Evolutionary conservation across 2,329 filamentous ascomycete genomes (phyloP), one percentile per base, ranked within the genome.

Genomic region (Alternaria atra): DNA sequence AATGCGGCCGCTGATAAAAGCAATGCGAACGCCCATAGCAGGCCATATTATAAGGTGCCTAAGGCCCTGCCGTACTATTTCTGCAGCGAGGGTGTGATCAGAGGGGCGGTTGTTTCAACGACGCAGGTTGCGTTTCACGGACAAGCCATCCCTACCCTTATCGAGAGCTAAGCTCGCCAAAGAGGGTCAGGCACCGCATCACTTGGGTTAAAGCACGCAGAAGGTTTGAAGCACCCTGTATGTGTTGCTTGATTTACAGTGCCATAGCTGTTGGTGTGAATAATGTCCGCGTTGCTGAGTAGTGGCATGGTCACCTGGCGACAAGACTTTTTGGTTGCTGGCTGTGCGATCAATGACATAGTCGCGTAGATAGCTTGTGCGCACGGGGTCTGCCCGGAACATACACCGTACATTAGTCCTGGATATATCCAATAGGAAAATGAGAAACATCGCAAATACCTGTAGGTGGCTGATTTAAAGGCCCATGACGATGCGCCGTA

Each of bases 51-150:
- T 72, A 69, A 3, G 23, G 27, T 25, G 29, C 44, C 27, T 20
- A 15, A 46, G 30, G 40, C 27, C 56, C 53, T 50, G 52, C 42
- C 29, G 35, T 39, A 53, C 53, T 34, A 48, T 47, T 44, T 46
- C 50, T 53, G 46, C 44, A 37, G 43, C 61, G 63, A 55, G 55
- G 37, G 51, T 58, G 48, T 50, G 40, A 29, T 46, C 50, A 53
- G 55, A 58, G 62, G 57, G 54, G 44, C 60, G 62, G 52, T 57
- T 64, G 67, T 70, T 71, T 71, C 66, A 42, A 66, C 39, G 39
- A 61, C 48, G 54, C 47, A 60, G 60, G 23, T 40, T 47, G 39
- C 44, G 69, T 71, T 71, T 71, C 69, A 69, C 17, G 29, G 40
- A 17, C 17, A n/a, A 37, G 27, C 32, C 29, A 44, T 56, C 48